These are phyloP conservation scores for Capsicum rhomboideum DNA, from an alignment of 257 asterid species.

Conservation along the genomic window DNA sequence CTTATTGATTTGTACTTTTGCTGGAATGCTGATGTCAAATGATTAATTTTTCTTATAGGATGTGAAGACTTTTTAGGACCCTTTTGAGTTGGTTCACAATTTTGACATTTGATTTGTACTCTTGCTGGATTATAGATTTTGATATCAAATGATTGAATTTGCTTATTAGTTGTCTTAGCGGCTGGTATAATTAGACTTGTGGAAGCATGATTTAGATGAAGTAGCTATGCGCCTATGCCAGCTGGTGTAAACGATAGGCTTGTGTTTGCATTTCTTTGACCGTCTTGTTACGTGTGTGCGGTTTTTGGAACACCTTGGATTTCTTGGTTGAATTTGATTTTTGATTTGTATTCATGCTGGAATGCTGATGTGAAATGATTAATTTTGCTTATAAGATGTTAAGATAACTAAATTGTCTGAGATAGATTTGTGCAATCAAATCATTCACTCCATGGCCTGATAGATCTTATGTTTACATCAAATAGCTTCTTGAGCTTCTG, in stretches of 20 bases:
- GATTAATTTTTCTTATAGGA: background rate
- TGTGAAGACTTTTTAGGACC: background rate
- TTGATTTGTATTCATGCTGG: background rate
- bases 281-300: background rate
- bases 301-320: background rate
- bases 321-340: background rate
- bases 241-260: background rate
- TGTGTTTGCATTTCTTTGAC: background rate
- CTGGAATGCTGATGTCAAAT: background rate
- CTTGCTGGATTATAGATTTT: background rate
- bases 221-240: background rate
- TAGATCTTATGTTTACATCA: background rate
- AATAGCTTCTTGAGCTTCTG: background rate
- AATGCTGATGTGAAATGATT: background rate
- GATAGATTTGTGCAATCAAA: background rate
- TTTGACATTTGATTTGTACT: background rate
- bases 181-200: background rate
- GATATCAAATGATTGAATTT: background rate
- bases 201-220: background rate
- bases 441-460: background rate
- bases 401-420: background rate
- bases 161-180: background rate
- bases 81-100: background rate
- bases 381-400: background rate
- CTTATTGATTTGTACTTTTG: background rate